Conservation (phyloP, 2,329 filamentous ascomycete species). For the Colletotrichum sojae region DNA sequence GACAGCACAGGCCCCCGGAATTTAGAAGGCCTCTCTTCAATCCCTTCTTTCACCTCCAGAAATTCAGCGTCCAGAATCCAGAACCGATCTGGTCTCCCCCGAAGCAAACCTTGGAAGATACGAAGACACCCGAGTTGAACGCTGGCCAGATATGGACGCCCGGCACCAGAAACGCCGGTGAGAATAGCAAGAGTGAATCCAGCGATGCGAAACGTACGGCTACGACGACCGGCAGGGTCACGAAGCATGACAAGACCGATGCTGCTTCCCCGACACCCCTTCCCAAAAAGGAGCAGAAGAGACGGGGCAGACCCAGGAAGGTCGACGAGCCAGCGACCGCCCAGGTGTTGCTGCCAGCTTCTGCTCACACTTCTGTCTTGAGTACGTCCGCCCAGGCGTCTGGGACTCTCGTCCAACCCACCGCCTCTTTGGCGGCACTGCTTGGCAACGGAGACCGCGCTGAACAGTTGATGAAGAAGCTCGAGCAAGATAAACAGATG, state of each 20-base stretch:
- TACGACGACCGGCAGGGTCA: slow-evolving; percentile 26
- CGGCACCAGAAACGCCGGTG: slow-evolving; percentile 9
- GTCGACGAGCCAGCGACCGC: not conserved
- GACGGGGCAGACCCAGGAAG: slow-evolving; percentile 22
- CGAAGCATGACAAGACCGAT: slow-evolving; percentile 15
- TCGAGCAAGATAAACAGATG: slow-evolving; percentile 21
- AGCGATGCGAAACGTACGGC: slow-evolving; percentile 1
- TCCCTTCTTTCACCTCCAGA: slow-evolving; percentile 8
- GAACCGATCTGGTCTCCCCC: slow-evolving; percentile 1
- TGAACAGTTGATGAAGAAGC: slow-evolving; percentile 6
- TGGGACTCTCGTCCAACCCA: slow-evolving; percentile 14
- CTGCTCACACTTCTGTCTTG: not conserved
- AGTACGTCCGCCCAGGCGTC: not conserved
- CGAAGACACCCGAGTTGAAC: not conserved
- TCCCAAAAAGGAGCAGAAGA: slow-evolving; percentile 27
- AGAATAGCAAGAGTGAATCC: not conserved
- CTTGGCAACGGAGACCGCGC: slow-evolving; percentile 3
- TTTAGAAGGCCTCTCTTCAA: slow-evolving; percentile 10
- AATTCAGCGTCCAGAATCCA: slow-evolving; percentile 10
- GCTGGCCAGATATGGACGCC: slow-evolving; percentile 21
- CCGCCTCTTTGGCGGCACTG: slow-evolving; percentile 1
- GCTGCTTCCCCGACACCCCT: slow-evolving; percentile 18
- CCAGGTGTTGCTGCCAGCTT: not conserved
- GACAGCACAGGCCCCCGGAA: not conserved
- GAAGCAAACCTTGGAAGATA: not conserved